phyloP scores from a whole-genome alignment of 1,284 basidiomycete species.

The Polyporus tsugae region DNA sequence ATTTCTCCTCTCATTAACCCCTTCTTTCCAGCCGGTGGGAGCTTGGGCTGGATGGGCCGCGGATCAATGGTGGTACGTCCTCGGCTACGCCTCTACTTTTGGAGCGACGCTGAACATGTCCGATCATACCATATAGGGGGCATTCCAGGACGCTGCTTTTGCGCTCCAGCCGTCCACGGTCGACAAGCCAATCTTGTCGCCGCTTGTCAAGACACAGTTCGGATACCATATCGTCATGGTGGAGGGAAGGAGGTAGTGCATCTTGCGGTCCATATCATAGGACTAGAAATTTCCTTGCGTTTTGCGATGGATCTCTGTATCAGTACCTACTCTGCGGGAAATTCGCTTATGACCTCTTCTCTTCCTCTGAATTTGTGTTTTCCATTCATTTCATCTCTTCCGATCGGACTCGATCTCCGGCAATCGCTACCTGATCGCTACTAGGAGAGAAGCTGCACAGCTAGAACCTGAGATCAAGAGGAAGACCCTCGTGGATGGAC shows the following conservation, averaged over 20 bases:
- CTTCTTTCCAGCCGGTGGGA: slow-evolving; percentile 69
- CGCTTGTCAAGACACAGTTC: slow-evolving; percentile 81
- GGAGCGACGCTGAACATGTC: background rate
- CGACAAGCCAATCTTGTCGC: slow-evolving; percentile 75
- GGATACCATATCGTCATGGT: slow-evolving; percentile 93
- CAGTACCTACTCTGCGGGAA: background rate
- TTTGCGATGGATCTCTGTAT: background rate
- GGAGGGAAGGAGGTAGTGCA: slow-evolving; percentile 75
- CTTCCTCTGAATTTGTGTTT: background rate
- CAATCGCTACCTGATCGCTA: background rate
- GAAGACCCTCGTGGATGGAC: background rate
- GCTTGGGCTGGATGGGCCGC: slow-evolving; percentile 84
- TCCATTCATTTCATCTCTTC: background rate
- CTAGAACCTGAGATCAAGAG: background rate
- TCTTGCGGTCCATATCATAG: background rate
- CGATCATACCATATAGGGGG: slow-evolving; percentile 48
- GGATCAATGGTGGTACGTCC: slow-evolving; percentile 77
- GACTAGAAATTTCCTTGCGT: background rate
- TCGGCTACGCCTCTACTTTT: background rate
- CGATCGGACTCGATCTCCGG: background rate
- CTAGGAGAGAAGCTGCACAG: background rate
- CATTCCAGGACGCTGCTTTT: slow-evolving; percentile 88
- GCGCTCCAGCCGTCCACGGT: slow-evolving; percentile 78
- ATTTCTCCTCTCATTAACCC: background rate
- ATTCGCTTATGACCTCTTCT: background rate